Base-by-base conservation (phyloP, 441 rosid genomes). In the Jatropha podagrica region DNA sequence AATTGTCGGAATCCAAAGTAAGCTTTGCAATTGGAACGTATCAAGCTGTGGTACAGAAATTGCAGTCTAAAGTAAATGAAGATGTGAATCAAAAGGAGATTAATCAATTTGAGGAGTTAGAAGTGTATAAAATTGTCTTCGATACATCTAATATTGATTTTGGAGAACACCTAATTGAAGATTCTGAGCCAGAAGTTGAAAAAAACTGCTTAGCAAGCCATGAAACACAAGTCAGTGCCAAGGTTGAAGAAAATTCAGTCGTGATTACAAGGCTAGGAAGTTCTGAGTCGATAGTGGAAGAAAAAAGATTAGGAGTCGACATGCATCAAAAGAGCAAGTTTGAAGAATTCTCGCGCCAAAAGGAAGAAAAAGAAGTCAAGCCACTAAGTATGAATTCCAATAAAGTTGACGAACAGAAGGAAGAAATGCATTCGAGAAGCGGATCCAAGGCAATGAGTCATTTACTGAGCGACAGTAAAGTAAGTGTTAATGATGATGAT, bases 111-210 rank as follows among this genome's bases (percentile, higher is more conserved):
- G 93, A 84, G 73, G 90, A 80, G 63, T 74, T 88, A 40, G 92
- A 90, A 77, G 92, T 77, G 14, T 93, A 86, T 79, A 89, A 88
- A 83, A 86, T 89, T 51, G 89, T 89, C 63, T 91, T 89, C 58
- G 92, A 90, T 44, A 81, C 81, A 0, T 84, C 86, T 11, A 68
- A 56, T 1, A 59, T 74, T 44, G 88, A 83, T 26, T 49, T 44
- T 62, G 66, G 74, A 63, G 89, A 82, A 70, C 78, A 49, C 76
- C 76, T 60, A 3, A 79, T 59, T 54, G 74, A 68, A 13, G 79
- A 65, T 58, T n/a, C 63, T 15, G 65, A 38, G 52, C 3, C 48
- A 40, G 62, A 48, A 73, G 20, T 54, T 40, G 69, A 80, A 71
- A 76, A 71, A 32, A 64, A 67, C 48, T 52, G 74, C 73, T 58